Evolutionary conservation across 2,329 filamentous ascomycete genomes (phyloP), one percentile per base, ranked within the genome.

Genomic region (Ciborinia camelliae): DNA sequence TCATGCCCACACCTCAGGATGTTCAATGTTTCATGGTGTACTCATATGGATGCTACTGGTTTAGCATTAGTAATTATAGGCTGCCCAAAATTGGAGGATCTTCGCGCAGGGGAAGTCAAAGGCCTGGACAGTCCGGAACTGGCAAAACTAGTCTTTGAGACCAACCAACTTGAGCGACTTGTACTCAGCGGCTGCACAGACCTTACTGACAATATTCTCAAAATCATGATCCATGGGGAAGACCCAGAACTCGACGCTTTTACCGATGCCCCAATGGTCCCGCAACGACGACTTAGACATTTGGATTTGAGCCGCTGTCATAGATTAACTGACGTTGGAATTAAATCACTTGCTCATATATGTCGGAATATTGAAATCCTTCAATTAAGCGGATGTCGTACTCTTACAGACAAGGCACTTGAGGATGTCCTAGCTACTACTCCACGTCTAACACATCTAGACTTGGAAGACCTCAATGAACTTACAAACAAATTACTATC

Each of bases 1-100:
- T 88, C 89, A 47, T 98, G 94, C 72, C 87, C 88, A 1, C 87
- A 89, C 57, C 81, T 99, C n/a, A 88, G 96, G 76, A 83, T 85
- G 63, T 83, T 98, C 69, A 96, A 97, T 72, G 85, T 98, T 26
- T 96, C 92, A 0, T 98, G 94, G 92, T 99, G 95, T 79, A 88
- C 87, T 69, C 89, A 92, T 67, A 86, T 97, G 74, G 89, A 95
- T 73, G 89, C 91, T 10, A 81, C 84, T 15, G 93, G 92, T 5
- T 79, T 98, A 62, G 86, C 83, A 68, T 84, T 84, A 60, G 83
- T 99, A 2, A 79, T 97, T 0, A 81, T 89, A 66, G 84, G 84
- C 2, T 98, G 95, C 73, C 81, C 83, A 0, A 87, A 82, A 62
- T 79, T 99, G 63, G 89, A 81, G 62, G 93, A 98, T 71, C 80